Percentiles rank a stretch among this genome's conserved stretches.
These are phyloP conservation scores for Vitis labrusca DNA, from an alignment of 164 flowering plant species.

Conservation along the genomic window DNA sequence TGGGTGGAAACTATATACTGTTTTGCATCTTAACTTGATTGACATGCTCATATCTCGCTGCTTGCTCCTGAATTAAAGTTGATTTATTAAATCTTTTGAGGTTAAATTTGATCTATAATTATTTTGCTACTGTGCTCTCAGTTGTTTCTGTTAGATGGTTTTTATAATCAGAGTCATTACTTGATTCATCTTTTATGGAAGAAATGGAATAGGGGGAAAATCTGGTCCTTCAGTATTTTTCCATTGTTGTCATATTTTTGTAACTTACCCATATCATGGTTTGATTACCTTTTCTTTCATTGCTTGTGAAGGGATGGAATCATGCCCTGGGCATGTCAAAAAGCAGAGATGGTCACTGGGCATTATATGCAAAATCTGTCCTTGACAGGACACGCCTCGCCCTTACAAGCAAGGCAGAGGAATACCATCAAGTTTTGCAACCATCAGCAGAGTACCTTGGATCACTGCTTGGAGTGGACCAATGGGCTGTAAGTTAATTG, in stretches of 20 bases:
- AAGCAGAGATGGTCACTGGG: conserved; percentile 62
- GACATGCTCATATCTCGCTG: not conserved
- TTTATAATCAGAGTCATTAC: too few species aligned
- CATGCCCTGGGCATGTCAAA: conserved; percentile 58
- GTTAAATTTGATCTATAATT: too few species aligned
- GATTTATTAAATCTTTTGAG: too few species aligned
- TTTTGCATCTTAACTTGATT: not conserved
- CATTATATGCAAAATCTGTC: conserved; percentile 89
- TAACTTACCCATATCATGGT: not conserved
- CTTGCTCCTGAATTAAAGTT: not conserved
- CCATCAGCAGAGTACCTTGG: conserved; percentile 98
- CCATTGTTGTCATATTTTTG: not conserved
- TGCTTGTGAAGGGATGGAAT: conserved; percentile 74
- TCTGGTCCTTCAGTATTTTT: conserved; percentile 1
- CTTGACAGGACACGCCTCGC: conserved; percentile 96
- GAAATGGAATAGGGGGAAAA: not conserved
- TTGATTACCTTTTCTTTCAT: conserved; percentile 3
- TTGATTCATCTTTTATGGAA: too few species aligned
- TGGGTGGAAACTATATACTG: not conserved
- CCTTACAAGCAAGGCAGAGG: conserved; percentile 86
- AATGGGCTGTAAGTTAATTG: conserved; percentile 71
- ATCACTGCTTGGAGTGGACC: conserved; percentile 77
- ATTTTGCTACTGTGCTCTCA: too few species aligned
- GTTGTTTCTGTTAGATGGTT: too few species aligned
- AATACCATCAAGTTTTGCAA: conserved; percentile 73